Evolutionary conservation across 805 yeast species (phyloP).

Genomic region (Debaryomyces prosopidis): DNA sequence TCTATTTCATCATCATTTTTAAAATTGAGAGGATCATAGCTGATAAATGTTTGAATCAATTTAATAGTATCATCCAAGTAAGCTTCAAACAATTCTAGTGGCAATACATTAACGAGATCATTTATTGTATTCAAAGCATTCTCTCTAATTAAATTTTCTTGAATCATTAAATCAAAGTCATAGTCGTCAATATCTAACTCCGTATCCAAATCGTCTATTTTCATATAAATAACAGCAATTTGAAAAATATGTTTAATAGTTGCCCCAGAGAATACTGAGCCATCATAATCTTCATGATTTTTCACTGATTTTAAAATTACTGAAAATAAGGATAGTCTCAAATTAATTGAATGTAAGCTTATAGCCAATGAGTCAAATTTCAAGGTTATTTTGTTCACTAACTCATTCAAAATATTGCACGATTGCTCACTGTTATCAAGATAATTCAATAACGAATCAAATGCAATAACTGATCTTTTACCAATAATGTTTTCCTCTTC

Average conservation of each 20-base stretch:
- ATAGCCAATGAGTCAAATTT: conserved; percentile 16
- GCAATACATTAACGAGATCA: conserved; percentile 21
- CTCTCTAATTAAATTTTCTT: conserved; percentile 50
- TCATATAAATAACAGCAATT: conserved; percentile 10
- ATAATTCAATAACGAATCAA: conserved; percentile 42
- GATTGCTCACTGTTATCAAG: conserved; percentile 9
- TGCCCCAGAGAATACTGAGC: not conserved
- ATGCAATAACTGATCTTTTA: conserved; percentile 50
- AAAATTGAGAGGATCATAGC: conserved; percentile 31
- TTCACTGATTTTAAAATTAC: conserved; percentile 13
- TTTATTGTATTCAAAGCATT: conserved; percentile 48
- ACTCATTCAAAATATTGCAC: conserved; percentile 12
- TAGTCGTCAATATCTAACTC: conserved; percentile 27
- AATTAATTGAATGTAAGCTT: conserved; percentile 9
- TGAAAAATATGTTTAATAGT: conserved; percentile 14
- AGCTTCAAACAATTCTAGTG: conserved; percentile 12
- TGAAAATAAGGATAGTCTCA: conserved; percentile 14
- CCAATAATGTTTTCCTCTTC: conserved; percentile 45
- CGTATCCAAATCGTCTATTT: conserved; percentile 16
- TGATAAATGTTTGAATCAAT: conserved; percentile 22
- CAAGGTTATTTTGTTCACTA: conserved; percentile 13
- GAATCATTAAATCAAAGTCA: conserved; percentile 45
- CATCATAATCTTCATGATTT: conserved; percentile 4
- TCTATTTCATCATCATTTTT: conserved; percentile 38
- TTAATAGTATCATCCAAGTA: conserved; percentile 14